A percentile compares a stretch with the other conserved stretches of the same genome.
phyloP scores from a whole-genome alignment of 768 basidiomycete genomes.

The Boletus edulis region DNA sequence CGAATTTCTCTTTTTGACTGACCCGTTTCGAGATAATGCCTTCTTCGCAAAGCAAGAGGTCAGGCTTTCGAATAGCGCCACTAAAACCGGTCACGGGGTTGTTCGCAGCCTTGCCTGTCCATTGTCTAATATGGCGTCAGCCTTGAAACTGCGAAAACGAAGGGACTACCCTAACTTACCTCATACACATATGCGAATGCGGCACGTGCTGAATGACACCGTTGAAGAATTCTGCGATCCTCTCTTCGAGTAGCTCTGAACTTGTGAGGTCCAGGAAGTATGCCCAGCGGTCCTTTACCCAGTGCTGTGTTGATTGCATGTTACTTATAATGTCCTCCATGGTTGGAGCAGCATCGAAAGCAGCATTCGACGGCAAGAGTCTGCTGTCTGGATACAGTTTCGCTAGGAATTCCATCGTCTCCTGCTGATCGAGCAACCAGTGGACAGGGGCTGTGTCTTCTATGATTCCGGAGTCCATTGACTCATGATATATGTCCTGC shows the following conservation, averaged over 20 bases:
- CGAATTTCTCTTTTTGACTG: too few relatives aligned
- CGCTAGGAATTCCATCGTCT: not conserved
- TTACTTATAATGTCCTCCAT: too few relatives aligned
- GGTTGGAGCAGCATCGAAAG: too few relatives aligned
- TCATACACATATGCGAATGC: not conserved
- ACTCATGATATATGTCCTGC: too few relatives aligned
- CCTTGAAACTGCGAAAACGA: not conserved
- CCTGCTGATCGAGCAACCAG: not conserved
- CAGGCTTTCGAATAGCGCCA: not conserved
- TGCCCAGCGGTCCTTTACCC: too few relatives aligned
- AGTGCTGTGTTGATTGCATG: too few relatives aligned
- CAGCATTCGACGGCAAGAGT: too few relatives aligned
- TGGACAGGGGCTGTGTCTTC: not conserved
- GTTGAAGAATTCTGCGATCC: not conserved
- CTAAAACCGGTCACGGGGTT: not conserved
- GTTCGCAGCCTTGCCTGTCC: too few relatives aligned
- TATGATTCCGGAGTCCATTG: too few relatives aligned
- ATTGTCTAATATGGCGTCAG: not conserved
- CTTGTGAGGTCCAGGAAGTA: not conserved
- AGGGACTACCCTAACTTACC: not conserved
- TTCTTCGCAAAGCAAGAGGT: not conserved
- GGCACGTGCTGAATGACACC: not conserved
- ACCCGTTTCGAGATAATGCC: not conserved
- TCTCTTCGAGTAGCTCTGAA: not conserved
- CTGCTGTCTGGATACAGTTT: not conserved